Conservation (phyloP, 1,139 yeast species). For the Hyphopichia burtonii region DNA sequence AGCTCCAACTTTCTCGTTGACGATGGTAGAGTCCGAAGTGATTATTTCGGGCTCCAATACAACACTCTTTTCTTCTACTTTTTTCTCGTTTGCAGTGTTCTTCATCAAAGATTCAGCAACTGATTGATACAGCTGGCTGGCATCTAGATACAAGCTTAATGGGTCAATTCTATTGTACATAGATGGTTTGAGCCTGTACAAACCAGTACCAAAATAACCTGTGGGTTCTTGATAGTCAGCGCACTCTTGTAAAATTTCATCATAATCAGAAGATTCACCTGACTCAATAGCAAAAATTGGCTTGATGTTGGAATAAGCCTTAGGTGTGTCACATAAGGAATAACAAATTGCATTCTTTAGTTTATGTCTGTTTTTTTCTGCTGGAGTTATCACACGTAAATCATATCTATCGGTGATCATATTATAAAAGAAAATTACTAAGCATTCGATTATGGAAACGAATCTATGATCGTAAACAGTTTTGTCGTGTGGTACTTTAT, state of each 20-base stretch:
- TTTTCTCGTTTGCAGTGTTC: constrained; percentile 23
- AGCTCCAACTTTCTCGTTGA: constrained; percentile 41
- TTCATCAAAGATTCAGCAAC: constrained; percentile 32
- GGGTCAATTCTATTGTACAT: constrained; percentile 36
- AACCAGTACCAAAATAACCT: constrained; percentile 39
- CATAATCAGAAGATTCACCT: constrained; percentile 34
- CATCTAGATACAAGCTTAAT: constrained; percentile 33
- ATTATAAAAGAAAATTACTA: constrained; percentile 56
- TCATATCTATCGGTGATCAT: constrained; percentile 54
- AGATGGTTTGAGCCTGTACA: constrained; percentile 46
- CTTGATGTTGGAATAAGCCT: constrained; percentile 51
- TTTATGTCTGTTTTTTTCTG: constrained; percentile 20
- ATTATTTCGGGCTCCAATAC: constrained; percentile 35
- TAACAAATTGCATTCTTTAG: constrained; percentile 44
- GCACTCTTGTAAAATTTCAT: constrained; percentile 33
- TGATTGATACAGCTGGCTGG: constrained; percentile 29
- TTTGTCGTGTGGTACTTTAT: constrained; percentile 27
- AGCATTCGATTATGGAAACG: constrained; percentile 48
- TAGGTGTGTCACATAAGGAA: constrained; percentile 51
- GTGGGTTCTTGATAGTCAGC: constrained; percentile 45
- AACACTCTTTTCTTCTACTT: constrained; percentile 40
- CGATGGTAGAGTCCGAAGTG: constrained; percentile 36
- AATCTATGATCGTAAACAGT: constrained; percentile 63
- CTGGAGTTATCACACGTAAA: constrained; percentile 31
- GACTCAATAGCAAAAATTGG: constrained; percentile 35